Base-by-base conservation (phyloP, 2,329 filamentous ascomycete genomes). In the Nemania bipapillata region DNA sequence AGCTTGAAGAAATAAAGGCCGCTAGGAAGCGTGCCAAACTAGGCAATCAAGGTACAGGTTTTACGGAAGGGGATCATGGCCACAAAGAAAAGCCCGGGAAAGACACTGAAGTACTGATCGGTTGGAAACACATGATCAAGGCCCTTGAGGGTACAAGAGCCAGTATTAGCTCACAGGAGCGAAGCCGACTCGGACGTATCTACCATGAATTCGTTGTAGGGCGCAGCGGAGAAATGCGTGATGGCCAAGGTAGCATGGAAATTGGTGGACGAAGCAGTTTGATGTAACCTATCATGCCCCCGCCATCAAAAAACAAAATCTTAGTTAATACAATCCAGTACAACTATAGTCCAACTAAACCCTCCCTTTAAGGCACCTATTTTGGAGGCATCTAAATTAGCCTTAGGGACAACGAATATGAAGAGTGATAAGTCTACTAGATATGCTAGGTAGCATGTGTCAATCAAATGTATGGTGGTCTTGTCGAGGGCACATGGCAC, bases 161-260 rank as follows among this genome's bases (percentile, higher is more conserved):
- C 24, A 96, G 92, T 79, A 96, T 98, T 73, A 93, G 91, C 77
- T 83, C 85, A 2, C 87, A 93, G 68, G 96, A 99, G 82, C 87
- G 90, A 75, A 85, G 83, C 70, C 84, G 95, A 68, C 80, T 99
- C 72, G 86, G 88, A 75, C 88, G 87, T 47, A 97, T 99, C 69
- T 99, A 99, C 78, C 85, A 86, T 17, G 96, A 99, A 81, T 99
- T 99, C 83, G 90, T 97, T 0, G 92, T 93, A 3, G 94, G 94
- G 0, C 86, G 96, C 74, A 97, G 94, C 79, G 96, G 96, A 7
- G 94, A 98, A 83, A 94, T 99, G 93, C 93, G 90, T 68, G 95
- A 92, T 80, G 96, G 96, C 1, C 93, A 98, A 81, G 94, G 92
- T 0, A 92, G 91, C 65, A 96, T 90, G 80, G 96, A 98, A 81